Base-by-base conservation (phyloP, 441 rosid genomes). In the Raphanus hybrid region DNA sequence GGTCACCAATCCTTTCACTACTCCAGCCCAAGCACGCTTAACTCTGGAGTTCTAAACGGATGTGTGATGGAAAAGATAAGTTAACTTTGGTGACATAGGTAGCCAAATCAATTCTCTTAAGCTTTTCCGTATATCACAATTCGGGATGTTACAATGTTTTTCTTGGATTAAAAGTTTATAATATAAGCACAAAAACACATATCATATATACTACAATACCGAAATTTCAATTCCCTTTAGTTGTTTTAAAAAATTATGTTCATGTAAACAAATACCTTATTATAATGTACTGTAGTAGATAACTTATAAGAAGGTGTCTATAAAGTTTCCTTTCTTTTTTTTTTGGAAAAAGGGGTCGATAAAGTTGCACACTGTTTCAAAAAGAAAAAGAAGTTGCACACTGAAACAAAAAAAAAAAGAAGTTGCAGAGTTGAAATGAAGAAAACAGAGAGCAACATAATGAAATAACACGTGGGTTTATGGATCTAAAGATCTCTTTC, bases 401-500 rank as follows among this genome's bases (percentile, higher is more conserved):
- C 14, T 18, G n/a, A 58, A 16, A 4, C 34, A 2, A 16, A 10
- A 55, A 2, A 2, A 1, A 26, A 41, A 4, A 32, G 8, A 20
- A 18, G 27, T 26, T 70, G 41, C 63, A 45, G 9, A 60, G 9
- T 1, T 15, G 65, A 67, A 60, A 59, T 35, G 57, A 65, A 78
- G 35, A 16, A 52, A 20, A 54, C 23, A 54, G 59, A 71, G 18
- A 58, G 3, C 0, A 58, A 78, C 35, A 78, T 67, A 78, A 67
- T 78, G 81, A 67, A 78, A 62, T 68, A 78, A 73, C 78, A 73
- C 81, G 81, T 78, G 81, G 78, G 81, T 43, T 78, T 18, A 34
- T 45, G 52, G 74, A 67, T 73, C 68, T 15, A 54, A 54, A 11
- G 59, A 54, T 15, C 59, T 48, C 16, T 71, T 72, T 73, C 59